A percentile compares a stretch with the other conserved stretches of the same genome.
phyloP scores from a whole-genome alignment of 176 grass and related monocot genomes.

The Echinochloa phyllopogon region DNA sequence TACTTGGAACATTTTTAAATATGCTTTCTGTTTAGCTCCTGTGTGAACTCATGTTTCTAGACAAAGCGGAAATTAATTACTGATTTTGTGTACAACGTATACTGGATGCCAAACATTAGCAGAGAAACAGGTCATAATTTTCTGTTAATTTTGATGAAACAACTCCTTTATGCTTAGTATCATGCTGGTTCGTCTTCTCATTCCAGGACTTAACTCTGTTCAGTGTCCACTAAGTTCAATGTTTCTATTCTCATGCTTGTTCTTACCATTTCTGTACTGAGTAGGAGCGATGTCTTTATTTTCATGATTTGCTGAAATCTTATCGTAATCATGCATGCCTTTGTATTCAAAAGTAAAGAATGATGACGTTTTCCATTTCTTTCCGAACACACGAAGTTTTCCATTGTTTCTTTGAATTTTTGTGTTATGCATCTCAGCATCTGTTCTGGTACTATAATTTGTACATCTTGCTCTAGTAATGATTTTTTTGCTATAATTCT shows the following conservation, averaged over 20 bases:
- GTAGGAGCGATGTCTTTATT: not conserved
- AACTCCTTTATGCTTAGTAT: not conserved
- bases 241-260: not conserved
- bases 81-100: not conserved
- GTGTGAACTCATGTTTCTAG: not conserved
- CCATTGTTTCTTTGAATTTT: not conserved
- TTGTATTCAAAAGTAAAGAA: constrained; percentile 19
- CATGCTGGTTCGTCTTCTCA: constrained; percentile 16
- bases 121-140: not conserved
- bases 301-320: not conserved
- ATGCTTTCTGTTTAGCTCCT: not conserved
- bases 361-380: not conserved
- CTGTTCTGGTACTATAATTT: not conserved
- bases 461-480: not conserved
- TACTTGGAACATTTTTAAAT: not conserved
- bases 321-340: not conserved
- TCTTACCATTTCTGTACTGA: not conserved
- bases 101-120: not conserved
- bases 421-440: not conserved
- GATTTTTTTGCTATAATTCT: constrained; percentile 6
- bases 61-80: not conserved
- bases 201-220: constrained; percentile 22
- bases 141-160: not conserved
- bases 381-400: not conserved
- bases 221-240: not conserved